Evolutionary conservation across 106 monocot genomes (phyloP).

Genomic region (Alisma plantagoaquatica): DNA sequence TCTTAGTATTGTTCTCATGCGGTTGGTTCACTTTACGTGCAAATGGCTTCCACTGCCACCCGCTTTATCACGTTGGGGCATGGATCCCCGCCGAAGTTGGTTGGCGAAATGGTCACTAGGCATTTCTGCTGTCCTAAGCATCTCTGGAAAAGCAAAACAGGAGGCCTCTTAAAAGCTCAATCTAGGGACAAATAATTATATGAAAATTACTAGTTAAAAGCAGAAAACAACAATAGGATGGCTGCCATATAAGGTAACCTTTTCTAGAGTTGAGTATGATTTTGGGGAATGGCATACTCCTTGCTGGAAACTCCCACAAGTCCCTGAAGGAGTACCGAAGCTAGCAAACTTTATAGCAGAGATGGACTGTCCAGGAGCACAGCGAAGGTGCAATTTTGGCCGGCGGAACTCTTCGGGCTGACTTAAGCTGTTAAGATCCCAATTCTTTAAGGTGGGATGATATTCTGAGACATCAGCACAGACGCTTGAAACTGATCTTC

Average conservation of each 20-base stretch:
- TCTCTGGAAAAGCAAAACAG: slow-evolving; percentile 33
- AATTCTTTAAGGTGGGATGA: slow-evolving; percentile 79
- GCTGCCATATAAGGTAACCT: slow-evolving; percentile 49
- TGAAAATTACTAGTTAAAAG: too few relatives aligned
- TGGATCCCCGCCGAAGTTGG: slow-evolving; percentile 85
- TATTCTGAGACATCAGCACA: slow-evolving; percentile 86
- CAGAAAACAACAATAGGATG: too few relatives aligned
- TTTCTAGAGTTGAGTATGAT: slow-evolving; percentile 53
- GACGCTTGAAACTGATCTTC: slow-evolving; percentile 63
- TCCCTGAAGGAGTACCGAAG: slow-evolving; percentile 83
- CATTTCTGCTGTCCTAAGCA: slow-evolving; percentile 77
- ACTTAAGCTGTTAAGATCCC: slow-evolving; percentile 58
- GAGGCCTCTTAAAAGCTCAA: too few relatives aligned
- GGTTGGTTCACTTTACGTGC: slow-evolving; percentile 17
- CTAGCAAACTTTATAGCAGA: slow-evolving; percentile 91
- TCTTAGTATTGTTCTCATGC: too few relatives aligned
- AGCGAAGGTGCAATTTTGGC: slow-evolving; percentile 72
- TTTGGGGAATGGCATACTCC: slow-evolving; percentile 73
- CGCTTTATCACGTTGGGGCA: slow-evolving; percentile 83
- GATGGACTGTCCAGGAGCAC: slow-evolving; percentile 66
- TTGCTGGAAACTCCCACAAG: slow-evolving; percentile 82
- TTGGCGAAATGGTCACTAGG: slow-evolving; percentile 45
- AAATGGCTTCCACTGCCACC: slow-evolving; percentile 81
- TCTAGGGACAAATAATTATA: too few relatives aligned
- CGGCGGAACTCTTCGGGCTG: slow-evolving; percentile 37